A percentile compares a stretch with the other conserved stretches of the same genome.
These are phyloP conservation scores for Erodium trifolium DNA, from an alignment of 441 rosid genomes.

Conservation along the genomic window DNA sequence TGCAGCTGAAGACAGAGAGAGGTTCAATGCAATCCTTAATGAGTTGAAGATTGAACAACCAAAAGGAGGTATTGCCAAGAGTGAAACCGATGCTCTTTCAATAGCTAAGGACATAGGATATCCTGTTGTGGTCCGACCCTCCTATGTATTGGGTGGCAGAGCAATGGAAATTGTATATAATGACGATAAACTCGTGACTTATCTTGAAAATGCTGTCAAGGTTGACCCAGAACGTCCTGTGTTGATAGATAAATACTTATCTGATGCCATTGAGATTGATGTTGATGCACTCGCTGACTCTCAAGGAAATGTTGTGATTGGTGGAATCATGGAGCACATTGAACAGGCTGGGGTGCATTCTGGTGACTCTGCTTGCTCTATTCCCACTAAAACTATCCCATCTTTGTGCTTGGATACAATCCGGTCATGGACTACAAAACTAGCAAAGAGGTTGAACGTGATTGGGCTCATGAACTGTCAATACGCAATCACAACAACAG, in stretches of 20 bases:
- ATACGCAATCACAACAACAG: constrained; percentile 71
- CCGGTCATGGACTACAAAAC: constrained; percentile 61
- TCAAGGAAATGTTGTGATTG: constrained; percentile 62
- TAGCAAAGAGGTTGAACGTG: constrained; percentile 70
- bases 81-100: constrained; percentile 70
- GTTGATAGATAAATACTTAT: constrained; percentile 71
- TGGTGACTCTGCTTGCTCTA: constrained; percentile 63
- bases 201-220: constrained; percentile 84
- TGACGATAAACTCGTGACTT: constrained; percentile 63
- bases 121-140: constrained; percentile 92
- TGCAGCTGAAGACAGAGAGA: constrained; percentile 90
- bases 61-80: constrained; percentile 92
- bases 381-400: constrained; percentile 74
- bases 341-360: no score
- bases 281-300: constrained; percentile 85
- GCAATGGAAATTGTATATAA: constrained; percentile 90
- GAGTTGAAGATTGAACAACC: constrained; percentile 83
- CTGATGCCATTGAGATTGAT: constrained; percentile 81
- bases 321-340: constrained; percentile 33
- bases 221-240: constrained; percentile 93
- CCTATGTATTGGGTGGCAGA: constrained; percentile 90
- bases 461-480: constrained; percentile 98
- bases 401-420: constrained; percentile 63
- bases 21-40: constrained; percentile 68
- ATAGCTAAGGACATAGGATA: constrained; percentile 76